Evolutionary conservation across 208 protist species (phyloP).

Genomic region (Angomonas deanei): DNA sequence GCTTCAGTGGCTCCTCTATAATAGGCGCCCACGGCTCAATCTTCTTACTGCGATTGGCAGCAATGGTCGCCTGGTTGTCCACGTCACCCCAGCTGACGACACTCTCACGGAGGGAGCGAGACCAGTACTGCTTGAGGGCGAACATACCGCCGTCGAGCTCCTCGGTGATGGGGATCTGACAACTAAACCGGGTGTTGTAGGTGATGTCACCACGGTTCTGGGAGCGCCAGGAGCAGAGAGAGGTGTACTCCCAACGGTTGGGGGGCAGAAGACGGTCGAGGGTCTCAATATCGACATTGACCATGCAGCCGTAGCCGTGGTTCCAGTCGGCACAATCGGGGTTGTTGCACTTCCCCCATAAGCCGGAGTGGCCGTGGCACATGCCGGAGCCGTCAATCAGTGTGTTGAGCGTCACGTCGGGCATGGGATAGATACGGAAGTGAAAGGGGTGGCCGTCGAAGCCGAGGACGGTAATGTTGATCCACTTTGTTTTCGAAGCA

Average conservation of each 20-base stretch:
- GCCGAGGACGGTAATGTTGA: constrained; percentile 81
- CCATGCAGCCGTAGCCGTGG: constrained; percentile 85
- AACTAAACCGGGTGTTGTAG: constrained; percentile 88
- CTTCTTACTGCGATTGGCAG: constrained; percentile 60
- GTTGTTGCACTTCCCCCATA: constrained; percentile 89
- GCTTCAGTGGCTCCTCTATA: constrained; percentile 82
- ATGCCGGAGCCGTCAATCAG: constrained; percentile 88
- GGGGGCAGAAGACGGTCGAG: constrained; percentile 76
- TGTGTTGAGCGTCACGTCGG: constrained; percentile 86
- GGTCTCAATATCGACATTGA: constrained; percentile 89
- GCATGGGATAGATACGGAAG: constrained; percentile 85
- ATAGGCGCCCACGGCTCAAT: constrained; percentile 89
- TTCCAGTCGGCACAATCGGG: constrained; percentile 85
- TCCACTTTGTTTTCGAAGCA: constrained; percentile 68
- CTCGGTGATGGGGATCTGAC: constrained; percentile 80
- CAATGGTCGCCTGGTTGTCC: constrained; percentile 66
- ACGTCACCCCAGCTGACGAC: constrained; percentile 74
- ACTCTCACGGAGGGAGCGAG: constrained; percentile 69
- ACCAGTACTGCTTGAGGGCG: constrained; percentile 83
- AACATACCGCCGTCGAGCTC: constrained; percentile 85
- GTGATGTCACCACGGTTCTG: constrained; percentile 80
- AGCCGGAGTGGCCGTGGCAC: constrained; percentile 74
- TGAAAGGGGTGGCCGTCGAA: constrained; percentile 89
- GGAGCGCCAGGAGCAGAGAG: constrained; percentile 65
- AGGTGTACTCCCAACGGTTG: constrained; percentile 88